Percentiles rank a stretch among this genome's conserved stretches.
Conservation (phyloP, 306 rosid species). For the Benincasa hispida region DNA sequence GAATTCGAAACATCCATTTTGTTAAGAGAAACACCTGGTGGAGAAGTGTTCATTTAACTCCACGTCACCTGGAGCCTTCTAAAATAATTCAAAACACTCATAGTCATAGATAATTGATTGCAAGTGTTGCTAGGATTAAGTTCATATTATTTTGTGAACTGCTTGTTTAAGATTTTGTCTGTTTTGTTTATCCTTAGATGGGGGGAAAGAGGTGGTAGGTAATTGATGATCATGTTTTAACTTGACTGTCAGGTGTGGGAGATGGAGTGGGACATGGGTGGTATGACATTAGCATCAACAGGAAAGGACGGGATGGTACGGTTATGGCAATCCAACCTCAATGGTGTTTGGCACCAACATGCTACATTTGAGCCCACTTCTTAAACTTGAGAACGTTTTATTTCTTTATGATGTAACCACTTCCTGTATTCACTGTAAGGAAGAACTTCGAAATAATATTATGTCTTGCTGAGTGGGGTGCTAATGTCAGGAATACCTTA, state of each 20-base stretch:
- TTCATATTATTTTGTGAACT: background rate
- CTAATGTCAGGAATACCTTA: background rate
- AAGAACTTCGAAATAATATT: background rate
- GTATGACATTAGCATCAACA: conserved; percentile 89
- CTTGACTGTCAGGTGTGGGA: conserved; percentile 59
- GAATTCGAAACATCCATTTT: background rate
- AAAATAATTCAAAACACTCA: background rate
- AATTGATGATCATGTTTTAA: background rate
- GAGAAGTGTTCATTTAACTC: background rate
- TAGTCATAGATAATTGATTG: background rate
- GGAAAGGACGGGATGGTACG: conserved; percentile 69
- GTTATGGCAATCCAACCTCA: conserved; percentile 81
- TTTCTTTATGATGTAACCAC: background rate
- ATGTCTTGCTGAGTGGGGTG: background rate
- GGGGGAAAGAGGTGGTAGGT: background rate
- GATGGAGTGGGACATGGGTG: conserved; percentile 97
- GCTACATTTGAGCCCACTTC: conserved; percentile 65
- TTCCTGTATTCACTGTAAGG: background rate
- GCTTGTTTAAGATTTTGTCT: background rate
- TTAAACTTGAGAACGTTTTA: conserved; percentile 16
- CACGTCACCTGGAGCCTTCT: background rate
- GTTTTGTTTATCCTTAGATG: background rate
- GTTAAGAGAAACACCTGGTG: background rate
- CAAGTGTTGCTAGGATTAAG: background rate
- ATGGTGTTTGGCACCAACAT: conserved; percentile 80